Evolutionary conservation across 176 grass and related monocot genomes (phyloP).

Genomic region (Carex littledalei): DNA sequence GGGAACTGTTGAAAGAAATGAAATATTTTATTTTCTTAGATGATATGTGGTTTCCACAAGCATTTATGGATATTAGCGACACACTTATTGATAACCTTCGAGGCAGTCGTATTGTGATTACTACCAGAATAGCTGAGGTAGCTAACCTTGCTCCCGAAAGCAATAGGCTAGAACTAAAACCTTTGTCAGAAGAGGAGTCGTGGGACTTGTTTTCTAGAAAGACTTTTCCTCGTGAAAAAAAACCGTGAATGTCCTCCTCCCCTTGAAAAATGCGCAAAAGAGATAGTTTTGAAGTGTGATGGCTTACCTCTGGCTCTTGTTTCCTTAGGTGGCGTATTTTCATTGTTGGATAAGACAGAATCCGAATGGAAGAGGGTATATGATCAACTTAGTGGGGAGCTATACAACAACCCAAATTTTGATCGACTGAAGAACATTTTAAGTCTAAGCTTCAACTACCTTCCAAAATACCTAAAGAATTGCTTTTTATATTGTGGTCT

Average conservation of each 20-base stretch:
- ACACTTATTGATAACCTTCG: not conserved
- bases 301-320: constrained; percentile 32
- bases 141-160: constrained; percentile 13
- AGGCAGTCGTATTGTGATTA: constrained; percentile 26
- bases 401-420: constrained; percentile 7
- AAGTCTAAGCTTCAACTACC: constrained; percentile 14
- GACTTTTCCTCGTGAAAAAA: constrained; percentile 1
- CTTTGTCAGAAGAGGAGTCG: not conserved
- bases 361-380: constrained; percentile 21
- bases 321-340: constrained; percentile 15
- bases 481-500: constrained; percentile 37
- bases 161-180: not conserved
- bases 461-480: constrained; percentile 21
- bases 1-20: not conserved
- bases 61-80: not conserved
- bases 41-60: constrained; percentile 20
- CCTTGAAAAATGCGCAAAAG: not conserved
- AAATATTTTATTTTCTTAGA: constrained; percentile 28
- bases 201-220: constrained; percentile 23
- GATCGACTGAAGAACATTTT: constrained; percentile 13
- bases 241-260: not conserved
- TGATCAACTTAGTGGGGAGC: constrained; percentile 29
- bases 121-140: not conserved
- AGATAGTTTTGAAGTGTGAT: constrained; percentile 27
- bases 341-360: not conserved